A percentile compares a stretch with the other conserved stretches of the same genome.
phyloP scores from a whole-genome alignment of 495 filamentous ascomycete species.

The Annulohypoxylon nitens region DNA sequence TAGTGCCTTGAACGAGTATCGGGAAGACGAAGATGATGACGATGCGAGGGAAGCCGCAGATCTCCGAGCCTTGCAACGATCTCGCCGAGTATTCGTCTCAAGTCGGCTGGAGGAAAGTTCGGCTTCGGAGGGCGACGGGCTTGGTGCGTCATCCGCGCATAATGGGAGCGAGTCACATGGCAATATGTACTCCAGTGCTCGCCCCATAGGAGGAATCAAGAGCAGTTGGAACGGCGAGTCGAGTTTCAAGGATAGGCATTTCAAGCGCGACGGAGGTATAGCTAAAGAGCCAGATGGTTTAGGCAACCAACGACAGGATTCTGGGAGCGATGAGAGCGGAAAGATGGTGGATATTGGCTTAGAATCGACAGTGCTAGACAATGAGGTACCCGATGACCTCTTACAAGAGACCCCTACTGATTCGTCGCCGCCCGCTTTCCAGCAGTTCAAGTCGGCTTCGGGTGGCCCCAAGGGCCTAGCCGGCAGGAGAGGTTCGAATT shows the following conservation, averaged over 20 bases:
- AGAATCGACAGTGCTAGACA: conserved; percentile 70
- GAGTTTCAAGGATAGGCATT: conserved; percentile 53
- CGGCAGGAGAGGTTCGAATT: conserved; percentile 44
- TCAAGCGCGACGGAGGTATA: conserved; percentile 44
- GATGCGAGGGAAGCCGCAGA: conserved; percentile 93
- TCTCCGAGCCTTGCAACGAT: conserved; percentile 89
- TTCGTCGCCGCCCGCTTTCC: conserved; percentile 85
- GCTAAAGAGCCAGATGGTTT: conserved; percentile 61
- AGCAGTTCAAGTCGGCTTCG: conserved; percentile 72
- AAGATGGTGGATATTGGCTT: conserved; percentile 91
- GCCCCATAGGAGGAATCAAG: conserved; percentile 66
- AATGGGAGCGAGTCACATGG: conserved; percentile 61
- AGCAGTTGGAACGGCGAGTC: conserved; percentile 70
- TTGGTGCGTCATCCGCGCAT: conserved; percentile 67
- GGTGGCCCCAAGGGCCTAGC: conserved; percentile 41
- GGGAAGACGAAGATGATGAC: conserved; percentile 92
- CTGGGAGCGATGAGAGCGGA: conserved; percentile 68
- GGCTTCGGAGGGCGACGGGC: conserved; percentile 78
- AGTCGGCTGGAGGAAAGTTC: conserved; percentile 83
- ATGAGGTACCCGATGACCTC: conserved; percentile 71
- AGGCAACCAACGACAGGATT: conserved; percentile 50
- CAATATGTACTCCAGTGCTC: conserved; percentile 51
- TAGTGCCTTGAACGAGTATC: conserved; percentile 79
- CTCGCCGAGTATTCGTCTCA: conserved; percentile 86
- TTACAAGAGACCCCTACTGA: conserved; percentile 69